These are phyloP conservation scores for Olyra latifolia DNA, from an alignment of 176 grass and related monocot genomes.

Conservation along the genomic window DNA sequence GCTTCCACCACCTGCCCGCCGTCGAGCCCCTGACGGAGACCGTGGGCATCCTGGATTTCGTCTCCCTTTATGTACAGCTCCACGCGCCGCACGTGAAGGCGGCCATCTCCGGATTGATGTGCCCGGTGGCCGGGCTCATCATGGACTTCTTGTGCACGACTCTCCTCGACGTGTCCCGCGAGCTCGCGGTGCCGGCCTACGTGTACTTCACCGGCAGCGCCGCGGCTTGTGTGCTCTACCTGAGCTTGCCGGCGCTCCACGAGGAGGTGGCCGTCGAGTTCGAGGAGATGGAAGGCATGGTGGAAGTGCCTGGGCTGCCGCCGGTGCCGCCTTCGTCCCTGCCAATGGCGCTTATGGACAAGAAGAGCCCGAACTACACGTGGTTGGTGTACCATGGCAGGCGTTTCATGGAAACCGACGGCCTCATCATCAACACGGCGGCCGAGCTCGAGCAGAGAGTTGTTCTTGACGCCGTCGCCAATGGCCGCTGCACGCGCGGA, in stretches of 20 bases:
- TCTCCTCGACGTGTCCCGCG: slow-evolving; percentile 37
- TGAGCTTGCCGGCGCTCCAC: slow-evolving; percentile 23
- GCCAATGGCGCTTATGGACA: slow-evolving; percentile 22
- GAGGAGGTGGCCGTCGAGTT: too few species aligned
- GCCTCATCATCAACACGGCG: slow-evolving; percentile 49
- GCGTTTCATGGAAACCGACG: slow-evolving; percentile 36
- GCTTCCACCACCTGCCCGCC: slow-evolving; percentile 32
- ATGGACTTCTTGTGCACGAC: slow-evolving; percentile 49
- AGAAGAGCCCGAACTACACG: slow-evolving; percentile 24
- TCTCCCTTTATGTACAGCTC: slow-evolving; percentile 20
- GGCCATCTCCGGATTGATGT: not conserved
- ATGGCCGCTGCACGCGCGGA: not conserved
- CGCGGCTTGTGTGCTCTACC: slow-evolving; percentile 16
- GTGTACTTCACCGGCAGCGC: slow-evolving; percentile 41
- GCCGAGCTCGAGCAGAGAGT: slow-evolving; percentile 37
- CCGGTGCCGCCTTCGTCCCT: slow-evolving; percentile 24
- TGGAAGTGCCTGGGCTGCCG: too few species aligned
- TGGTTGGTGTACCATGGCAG: slow-evolving; percentile 43
- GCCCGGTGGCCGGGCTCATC: slow-evolving; percentile 25
- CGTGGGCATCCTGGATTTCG: slow-evolving; percentile 21
- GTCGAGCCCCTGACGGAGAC: not conserved
- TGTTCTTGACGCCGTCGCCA: not conserved
- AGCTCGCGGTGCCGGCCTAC: slow-evolving; percentile 44
- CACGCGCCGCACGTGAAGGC: slow-evolving; percentile 30
- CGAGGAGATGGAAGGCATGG: too few species aligned